Conservation (phyloP, 2,329 filamentous ascomycete genomes). For the Herpotrichia juniperi region DNA sequence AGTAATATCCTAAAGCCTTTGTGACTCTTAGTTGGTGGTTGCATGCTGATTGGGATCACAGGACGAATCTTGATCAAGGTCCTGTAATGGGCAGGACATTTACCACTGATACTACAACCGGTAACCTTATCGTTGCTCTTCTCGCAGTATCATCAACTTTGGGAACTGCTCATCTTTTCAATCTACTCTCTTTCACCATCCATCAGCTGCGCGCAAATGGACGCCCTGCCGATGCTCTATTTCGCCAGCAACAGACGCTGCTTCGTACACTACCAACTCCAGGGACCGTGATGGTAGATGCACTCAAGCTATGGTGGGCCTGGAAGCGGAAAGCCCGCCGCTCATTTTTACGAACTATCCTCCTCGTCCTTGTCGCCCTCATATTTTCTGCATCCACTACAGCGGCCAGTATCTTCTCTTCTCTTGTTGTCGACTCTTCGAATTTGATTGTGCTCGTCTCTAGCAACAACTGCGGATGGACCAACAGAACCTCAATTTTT, state of each 20-base stretch:
- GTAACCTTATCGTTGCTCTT: conserved; percentile 8
- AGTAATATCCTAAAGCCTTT: not conserved
- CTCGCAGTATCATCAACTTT: conserved; percentile 1
- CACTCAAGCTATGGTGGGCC: conserved; percentile 2
- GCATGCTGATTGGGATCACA: not conserved
- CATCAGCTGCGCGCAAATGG: conserved; percentile 9
- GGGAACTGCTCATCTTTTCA: conserved; percentile 3
- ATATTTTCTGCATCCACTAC: conserved; percentile 16
- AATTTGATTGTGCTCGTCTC: conserved; percentile 19
- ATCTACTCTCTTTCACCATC: conserved; percentile 5
- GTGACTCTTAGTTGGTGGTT: not conserved
- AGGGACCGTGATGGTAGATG: not conserved
- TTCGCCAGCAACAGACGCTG: conserved; percentile 6
- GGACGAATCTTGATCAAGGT: conserved; percentile 13
- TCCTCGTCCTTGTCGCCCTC: conserved; percentile 5
- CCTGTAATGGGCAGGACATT: conserved; percentile 12
- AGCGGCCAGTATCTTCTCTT: conserved; percentile 22
- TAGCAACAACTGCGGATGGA: conserved; percentile 13
- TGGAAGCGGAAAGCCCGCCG: not conserved
- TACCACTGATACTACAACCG: conserved; percentile 6
- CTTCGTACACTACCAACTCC: conserved; percentile 6
- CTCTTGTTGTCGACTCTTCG: conserved; percentile 17
- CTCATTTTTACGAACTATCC: not conserved
- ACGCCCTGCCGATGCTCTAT: not conserved
- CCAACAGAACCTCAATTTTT: not conserved